Percentiles rank a stretch among this genome's conserved stretches.
Conservation (phyloP, 176 grass and related monocot genomes). For the Puccinellia tenuiflora region DNA sequence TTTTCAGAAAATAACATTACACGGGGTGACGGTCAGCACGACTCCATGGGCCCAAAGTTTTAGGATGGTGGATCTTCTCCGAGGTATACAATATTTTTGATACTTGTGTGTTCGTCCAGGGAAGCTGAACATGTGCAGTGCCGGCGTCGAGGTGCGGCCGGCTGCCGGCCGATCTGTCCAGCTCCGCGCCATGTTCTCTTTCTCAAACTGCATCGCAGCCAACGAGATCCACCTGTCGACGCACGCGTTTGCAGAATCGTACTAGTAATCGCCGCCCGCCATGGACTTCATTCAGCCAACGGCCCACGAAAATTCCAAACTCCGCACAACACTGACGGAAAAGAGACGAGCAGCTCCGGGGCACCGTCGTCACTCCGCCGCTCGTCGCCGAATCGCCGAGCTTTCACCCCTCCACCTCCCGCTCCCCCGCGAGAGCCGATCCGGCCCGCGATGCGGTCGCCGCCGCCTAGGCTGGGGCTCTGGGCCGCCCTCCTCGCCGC, state of each 20-base stretch:
- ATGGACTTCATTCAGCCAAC: not conserved
- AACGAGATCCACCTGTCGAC: constrained; percentile 3
- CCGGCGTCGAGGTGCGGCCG: not conserved
- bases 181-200: not conserved
- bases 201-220: not conserved
- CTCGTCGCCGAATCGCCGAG: not conserved
- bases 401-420: not conserved
- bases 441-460: not conserved
- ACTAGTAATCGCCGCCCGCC: not conserved
- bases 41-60: too few relatives aligned
- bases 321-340: not conserved
- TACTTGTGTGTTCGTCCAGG: not conserved
- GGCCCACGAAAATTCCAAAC: constrained; percentile 5
- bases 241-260: not conserved
- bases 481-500: not conserved
- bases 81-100: too few relatives aligned
- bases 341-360: not conserved
- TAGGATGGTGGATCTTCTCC: too few relatives aligned
- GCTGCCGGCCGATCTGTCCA: not conserved
- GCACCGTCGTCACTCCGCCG: not conserved
- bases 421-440: not conserved
- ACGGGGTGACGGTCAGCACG: too few relatives aligned
- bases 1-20: too few relatives aligned
- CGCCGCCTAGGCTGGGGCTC: constrained; percentile 9
- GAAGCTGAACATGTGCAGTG: not conserved